These are phyloP conservation scores for Rhizopus arrhizus DNA, from an alignment of 371 early-diverging fungal genomes.

Conservation along the genomic window DNA sequence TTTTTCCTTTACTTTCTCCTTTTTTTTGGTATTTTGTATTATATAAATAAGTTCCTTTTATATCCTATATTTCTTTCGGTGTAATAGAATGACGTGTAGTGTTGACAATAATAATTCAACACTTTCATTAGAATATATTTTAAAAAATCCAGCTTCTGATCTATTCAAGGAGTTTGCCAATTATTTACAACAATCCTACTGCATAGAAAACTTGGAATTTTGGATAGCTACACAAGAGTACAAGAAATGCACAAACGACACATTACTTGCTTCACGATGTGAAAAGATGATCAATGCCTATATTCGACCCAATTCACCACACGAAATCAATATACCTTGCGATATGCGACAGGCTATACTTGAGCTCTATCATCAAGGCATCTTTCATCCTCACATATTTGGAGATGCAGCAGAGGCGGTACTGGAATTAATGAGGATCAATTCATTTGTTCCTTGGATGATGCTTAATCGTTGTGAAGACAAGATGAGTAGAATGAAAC, in stretches of 20 bases:
- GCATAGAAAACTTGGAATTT: constrained; percentile 48
- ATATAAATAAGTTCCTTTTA: background rate
- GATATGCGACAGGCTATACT: constrained; percentile 49
- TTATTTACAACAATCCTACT: constrained; percentile 43
- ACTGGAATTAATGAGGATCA: constrained; percentile 51
- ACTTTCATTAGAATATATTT: constrained; percentile 36
- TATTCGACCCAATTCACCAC: constrained; percentile 48
- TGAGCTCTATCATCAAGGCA: constrained; percentile 23
- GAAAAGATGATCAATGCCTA: constrained; percentile 34
- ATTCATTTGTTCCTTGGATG: constrained; percentile 50
- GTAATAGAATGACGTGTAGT: constrained; percentile 12
- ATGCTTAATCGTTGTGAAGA: constrained; percentile 1
- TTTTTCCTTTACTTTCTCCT: background rate
- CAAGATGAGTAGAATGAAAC: constrained; percentile 7
- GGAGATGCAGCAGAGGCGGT: constrained; percentile 41
- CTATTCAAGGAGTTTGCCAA: constrained; percentile 41
- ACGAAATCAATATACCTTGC: constrained; percentile 56
- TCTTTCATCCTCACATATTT: constrained; percentile 38
- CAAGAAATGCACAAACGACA: constrained; percentile 19
- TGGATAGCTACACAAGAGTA: constrained; percentile 49
- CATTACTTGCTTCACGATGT: constrained; percentile 10
- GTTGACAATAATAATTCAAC: constrained; percentile 9
- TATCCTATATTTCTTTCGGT: background rate
- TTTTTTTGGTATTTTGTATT: constrained; percentile 18
- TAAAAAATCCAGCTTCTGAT: constrained; percentile 31